These are phyloP conservation scores for Curvularia lunata DNA, from an alignment of 2,329 filamentous ascomycete genomes.

Conservation along the genomic window DNA sequence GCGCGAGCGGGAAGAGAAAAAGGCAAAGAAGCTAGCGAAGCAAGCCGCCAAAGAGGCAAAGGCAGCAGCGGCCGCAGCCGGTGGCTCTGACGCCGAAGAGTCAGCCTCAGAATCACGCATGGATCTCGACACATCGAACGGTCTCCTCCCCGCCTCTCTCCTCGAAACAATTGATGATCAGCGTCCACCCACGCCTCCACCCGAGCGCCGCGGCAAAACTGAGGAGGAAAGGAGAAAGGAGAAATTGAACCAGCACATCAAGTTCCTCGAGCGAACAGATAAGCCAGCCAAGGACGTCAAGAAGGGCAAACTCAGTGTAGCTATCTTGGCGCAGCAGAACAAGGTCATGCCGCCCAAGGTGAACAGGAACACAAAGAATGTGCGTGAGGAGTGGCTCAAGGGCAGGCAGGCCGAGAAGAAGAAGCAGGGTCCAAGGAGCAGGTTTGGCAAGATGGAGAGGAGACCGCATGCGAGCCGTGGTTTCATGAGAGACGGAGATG, in stretches of 20 bases:
- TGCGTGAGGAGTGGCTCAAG: slow-evolving; percentile 53
- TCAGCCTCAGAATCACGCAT: slow-evolving; percentile 5
- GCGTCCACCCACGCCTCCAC: slow-evolving; percentile 55
- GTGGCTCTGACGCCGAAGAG: slow-evolving; percentile 11
- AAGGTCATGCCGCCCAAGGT: slow-evolving; percentile 54
- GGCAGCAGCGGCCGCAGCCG: slow-evolving; percentile 5
- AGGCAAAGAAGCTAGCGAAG: slow-evolving; percentile 38
- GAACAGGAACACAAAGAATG: slow-evolving; percentile 41
- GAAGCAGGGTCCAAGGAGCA: slow-evolving; percentile 32
- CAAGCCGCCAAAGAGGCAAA: slow-evolving; percentile 23
- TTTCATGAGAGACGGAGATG: slow-evolving; percentile 41
- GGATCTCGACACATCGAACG: slow-evolving; percentile 51
- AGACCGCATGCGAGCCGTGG: slow-evolving; percentile 35
- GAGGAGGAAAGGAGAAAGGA: slow-evolving; percentile 48
- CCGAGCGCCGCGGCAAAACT: slow-evolving; percentile 25
- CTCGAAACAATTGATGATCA: slow-evolving; percentile 55
- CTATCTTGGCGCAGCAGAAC: slow-evolving; percentile 55
- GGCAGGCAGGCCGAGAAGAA: slow-evolving; percentile 47
- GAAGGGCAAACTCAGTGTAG: slow-evolving; percentile 57
- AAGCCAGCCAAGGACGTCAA: slow-evolving; percentile 59
- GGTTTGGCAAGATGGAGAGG: slow-evolving; percentile 40
- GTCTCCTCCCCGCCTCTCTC: slow-evolving; percentile 59
- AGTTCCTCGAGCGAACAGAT: slow-evolving; percentile 57
- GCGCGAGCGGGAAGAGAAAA: slow-evolving; percentile 38
- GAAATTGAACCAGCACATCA: slow-evolving; percentile 56